Evolutionary conservation across 139 green algal species (phyloP).

Genomic region (Penium margaritaceum): DNA sequence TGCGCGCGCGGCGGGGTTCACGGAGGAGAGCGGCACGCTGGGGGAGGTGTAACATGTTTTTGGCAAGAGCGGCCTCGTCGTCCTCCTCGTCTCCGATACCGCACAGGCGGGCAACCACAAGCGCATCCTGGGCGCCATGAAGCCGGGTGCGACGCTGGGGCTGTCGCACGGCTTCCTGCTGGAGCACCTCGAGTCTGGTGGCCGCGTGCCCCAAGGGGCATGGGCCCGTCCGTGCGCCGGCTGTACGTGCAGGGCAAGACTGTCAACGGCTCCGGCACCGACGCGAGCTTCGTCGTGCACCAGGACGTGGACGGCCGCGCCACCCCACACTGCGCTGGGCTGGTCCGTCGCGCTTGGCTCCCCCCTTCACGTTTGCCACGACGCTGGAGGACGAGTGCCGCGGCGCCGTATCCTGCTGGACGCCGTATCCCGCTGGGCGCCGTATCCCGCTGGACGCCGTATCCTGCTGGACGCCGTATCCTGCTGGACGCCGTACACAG

Average conservation of each 20-base stretch:
- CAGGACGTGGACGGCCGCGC: conserved; percentile 64
- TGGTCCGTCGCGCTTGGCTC: conserved; percentile 92
- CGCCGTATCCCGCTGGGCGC: too few relatives aligned
- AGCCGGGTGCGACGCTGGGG: conserved; percentile 88
- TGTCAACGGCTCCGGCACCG: conserved; percentile 97
- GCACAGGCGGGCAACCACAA: conserved; percentile 92
- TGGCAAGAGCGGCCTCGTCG: conserved; percentile 75
- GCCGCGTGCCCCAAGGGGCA: conserved; percentile 98
- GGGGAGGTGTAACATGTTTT: conserved; percentile 91
- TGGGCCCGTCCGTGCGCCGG: conserved; percentile 90
- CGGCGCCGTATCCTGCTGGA: conserved; percentile 98
- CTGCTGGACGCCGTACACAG: conserved; percentile 96
- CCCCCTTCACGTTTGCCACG: conserved; percentile 94
- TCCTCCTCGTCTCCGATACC: conserved; percentile 95
- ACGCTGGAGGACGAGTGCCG: conserved; percentile 98
- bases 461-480: too few relatives aligned
- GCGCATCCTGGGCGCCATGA: conserved; percentile 89
- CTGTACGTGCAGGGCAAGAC: conserved; percentile 98
- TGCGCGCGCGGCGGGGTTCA: conserved; percentile 82
- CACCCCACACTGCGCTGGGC: conserved; percentile 87
- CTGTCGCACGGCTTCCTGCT: conserved; percentile 98
- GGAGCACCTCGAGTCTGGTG: conserved; percentile 91
- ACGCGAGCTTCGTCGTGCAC: conserved; percentile 97
- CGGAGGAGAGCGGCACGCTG: conserved; percentile 75
- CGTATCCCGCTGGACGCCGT: too few relatives aligned